Base-by-base conservation (phyloP, 2,329 filamentous ascomycete genomes). In the Aureobasidium melanogenum region DNA sequence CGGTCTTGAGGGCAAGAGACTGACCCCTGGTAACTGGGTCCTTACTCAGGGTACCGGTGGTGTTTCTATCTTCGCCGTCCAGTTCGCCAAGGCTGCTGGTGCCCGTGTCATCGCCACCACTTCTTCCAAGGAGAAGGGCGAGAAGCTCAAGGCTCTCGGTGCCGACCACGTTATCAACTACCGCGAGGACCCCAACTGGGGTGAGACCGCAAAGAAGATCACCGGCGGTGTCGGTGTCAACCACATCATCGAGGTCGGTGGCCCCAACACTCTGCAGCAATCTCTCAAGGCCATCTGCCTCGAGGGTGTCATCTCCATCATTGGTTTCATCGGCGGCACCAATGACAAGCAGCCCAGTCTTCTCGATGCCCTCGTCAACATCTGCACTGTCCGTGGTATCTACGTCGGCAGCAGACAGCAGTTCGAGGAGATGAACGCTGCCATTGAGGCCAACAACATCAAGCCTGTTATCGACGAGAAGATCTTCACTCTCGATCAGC, bases 21-120 rank as follows among this genome's bases (percentile, higher is more conserved):
- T 76, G 7, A 71, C 69, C 63, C 68, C 73, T 1, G 77, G 75
- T 1, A 69, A 76, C 46, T 76, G 70, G 57, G 84, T 89, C 3
- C 77, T 89, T 36, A 85, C 85, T 1, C 84, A 88, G 72, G 87
- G 86, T n/a, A 88, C 85, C 0, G 86, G 87, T 22, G 86, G 86
- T 62, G 86, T 89, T 8, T 83, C 80, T 64, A 78, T 88, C 63
- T 87, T 87, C 62, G 86, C 80, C 3, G 71, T 88, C n/a, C 86
- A 82, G 70, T 79, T 80, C 63, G 78, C 78, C 32, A 78, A 79
- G 62, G 80, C 81, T 0, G 77, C 77, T 0, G 82, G 82, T 30
- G 83, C 82, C 0, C 76, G 70, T 7, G 81, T 85, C 55, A 82
- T 85, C 60, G 80, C 82, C 0, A 85, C 82, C 0, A 85, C 82